Evolutionary conservation across 108 stramenopile species (phyloP), one percentile per base, ranked within the genome.

Genomic region (Cyclostephanos invisitatus): DNA sequence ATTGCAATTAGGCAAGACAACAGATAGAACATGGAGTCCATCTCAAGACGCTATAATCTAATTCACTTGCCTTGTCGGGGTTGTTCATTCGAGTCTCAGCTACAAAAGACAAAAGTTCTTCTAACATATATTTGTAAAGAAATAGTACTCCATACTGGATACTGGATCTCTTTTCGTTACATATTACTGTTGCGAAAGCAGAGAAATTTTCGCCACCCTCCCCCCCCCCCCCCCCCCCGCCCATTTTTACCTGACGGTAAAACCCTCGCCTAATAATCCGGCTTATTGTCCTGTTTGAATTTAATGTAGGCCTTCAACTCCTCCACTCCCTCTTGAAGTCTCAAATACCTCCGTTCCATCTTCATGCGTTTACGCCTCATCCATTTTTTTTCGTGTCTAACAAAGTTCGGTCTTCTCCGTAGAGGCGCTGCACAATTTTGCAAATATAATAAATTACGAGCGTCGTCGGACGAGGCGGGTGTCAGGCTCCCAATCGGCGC

Each of bases 311-410:
- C n/a, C 67, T 75, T 70, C 35, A 80, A 65, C 21, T 80, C 73
- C 6, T 80, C 74, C 35, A 80, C 79, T 17, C 68, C 73, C 63
- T 75, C 61, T 32, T 80, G 62, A 53, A 70, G 42, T 57, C 69
- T 74, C 42, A 50, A 65, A 53, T 70, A 75, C 37, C 74, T 32
- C 15, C 59, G 48, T 51, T 80, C 79, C 67, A 68, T 74, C 32
- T 74, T 75, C 21, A 75, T 67, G 15, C 79, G 73, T 55, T 80
- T 80, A 17, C 74, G 73, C 36, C 62, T 56, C 79, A 80, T 80
- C 79, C 79, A 80, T 32, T 53, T 68, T 17, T 80, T 80, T 64
- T 80, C 79, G 50, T 80, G 74, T 0, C 79, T 37, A 24, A 70
- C 29, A 53, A 75, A 74, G 21, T 61, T 74, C 8, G 40, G 37